Conservation (phyloP, 2,329 filamentous ascomycete genomes). For the Colletotrichum incanum region DNA sequence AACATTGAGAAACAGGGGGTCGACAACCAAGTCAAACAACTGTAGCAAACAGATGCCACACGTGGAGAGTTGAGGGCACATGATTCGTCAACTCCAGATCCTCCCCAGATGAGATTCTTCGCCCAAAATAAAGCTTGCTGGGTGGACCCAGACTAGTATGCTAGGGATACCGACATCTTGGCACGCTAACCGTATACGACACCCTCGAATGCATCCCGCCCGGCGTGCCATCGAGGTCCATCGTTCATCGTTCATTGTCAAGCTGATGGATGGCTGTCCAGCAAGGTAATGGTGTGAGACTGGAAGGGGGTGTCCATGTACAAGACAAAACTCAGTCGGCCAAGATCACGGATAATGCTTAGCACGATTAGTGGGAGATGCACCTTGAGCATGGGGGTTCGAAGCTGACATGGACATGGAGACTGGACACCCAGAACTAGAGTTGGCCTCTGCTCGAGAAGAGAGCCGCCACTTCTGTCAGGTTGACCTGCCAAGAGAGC, state of each 20-base stretch:
- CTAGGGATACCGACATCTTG: conserved; percentile 44
- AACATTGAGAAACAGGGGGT: conserved; percentile 21
- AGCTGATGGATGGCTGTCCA: background rate
- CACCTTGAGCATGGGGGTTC: background rate
- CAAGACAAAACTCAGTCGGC: background rate
- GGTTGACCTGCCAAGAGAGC: conserved; percentile 17
- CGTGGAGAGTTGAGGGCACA: conserved; percentile 22
- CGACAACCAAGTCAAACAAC: conserved; percentile 27
- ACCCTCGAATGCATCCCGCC: conserved; percentile 27
- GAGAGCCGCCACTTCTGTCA: conserved; percentile 14
- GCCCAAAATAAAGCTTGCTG: conserved; percentile 36
- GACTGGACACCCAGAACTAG: background rate
- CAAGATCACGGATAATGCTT: background rate
- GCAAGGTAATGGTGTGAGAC: background rate
- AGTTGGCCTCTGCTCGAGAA: background rate
- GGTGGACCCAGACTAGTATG: conserved; percentile 19
- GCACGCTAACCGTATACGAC: conserved; percentile 29
- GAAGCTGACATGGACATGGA: background rate
- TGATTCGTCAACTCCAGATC: conserved; percentile 37
- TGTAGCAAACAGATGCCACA: conserved; percentile 34
- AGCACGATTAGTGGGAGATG: conserved; percentile 1
- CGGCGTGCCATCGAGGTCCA: conserved; percentile 13
- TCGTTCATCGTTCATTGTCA: background rate
- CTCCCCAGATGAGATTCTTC: conserved; percentile 32
- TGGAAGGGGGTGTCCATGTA: conserved; percentile 8